These are phyloP conservation scores for Lichtheimia ornata DNA, from an alignment of 371 early-diverging fungal species.

Conservation along the genomic window DNA sequence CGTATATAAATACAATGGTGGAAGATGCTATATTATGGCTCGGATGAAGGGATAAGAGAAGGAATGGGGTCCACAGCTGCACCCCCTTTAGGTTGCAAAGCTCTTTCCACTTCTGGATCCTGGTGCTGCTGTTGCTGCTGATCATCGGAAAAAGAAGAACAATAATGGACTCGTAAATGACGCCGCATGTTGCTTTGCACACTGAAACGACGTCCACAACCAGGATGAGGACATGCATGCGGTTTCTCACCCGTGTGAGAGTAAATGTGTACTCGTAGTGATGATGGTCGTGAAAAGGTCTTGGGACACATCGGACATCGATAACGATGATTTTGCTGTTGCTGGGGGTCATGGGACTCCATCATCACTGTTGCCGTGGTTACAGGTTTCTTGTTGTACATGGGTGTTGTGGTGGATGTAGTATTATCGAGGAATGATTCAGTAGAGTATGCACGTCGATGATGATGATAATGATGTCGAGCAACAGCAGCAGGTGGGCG, in stretches of 20 bases:
- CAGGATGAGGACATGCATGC: conserved; percentile 57
- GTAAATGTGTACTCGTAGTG: conserved; percentile 65
- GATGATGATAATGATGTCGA: background rate
- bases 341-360: conserved; percentile 1
- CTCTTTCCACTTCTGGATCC: background rate
- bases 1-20: background rate
- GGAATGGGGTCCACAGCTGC: background rate
- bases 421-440: background rate
- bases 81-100: conserved; percentile 8
- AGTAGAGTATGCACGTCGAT: background rate
- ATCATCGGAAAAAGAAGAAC: conserved; percentile 14
- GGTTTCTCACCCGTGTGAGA: conserved; percentile 78
- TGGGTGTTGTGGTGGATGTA: background rate
- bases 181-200: conserved; percentile 75
- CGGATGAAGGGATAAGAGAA: background rate
- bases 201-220: conserved; percentile 68
- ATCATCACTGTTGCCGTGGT: background rate
- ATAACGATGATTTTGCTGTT: conserved; percentile 12
- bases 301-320: conserved; percentile 23
- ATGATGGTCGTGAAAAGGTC: conserved; percentile 31
- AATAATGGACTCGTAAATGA: conserved; percentile 53
- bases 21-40: background rate
- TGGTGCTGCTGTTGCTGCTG: conserved; percentile 5
- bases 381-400: background rate
- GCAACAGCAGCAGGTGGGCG: background rate